Evolutionary conservation across 805 yeast genomes (phyloP).

Genomic region (Citeromyces matritensis): DNA sequence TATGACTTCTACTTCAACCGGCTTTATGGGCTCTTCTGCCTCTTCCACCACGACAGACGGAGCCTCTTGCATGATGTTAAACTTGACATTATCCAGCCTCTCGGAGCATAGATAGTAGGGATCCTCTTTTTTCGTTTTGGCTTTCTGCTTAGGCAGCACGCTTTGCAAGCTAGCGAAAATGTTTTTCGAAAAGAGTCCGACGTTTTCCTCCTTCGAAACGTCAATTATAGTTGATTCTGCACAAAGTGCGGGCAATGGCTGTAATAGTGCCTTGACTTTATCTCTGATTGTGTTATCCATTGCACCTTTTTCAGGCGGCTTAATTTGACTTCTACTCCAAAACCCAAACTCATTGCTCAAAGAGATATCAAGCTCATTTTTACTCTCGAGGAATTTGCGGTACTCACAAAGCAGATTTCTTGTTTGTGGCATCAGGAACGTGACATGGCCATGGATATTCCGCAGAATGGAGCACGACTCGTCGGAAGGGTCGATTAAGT

Average conservation of each 20-base stretch:
- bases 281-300: no score
- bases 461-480: slow-evolving; percentile 1
- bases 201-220: neutral
- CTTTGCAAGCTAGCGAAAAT: slow-evolving; percentile 10
- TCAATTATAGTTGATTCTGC: no score
- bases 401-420: neutral
- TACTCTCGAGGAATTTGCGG: neutral
- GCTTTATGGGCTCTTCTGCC: slow-evolving; percentile 4
- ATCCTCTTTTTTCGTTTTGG: slow-evolving; percentile 29
- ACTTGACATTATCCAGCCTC: slow-evolving; percentile 27
- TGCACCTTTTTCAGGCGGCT: neutral
- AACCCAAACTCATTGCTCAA: neutral
- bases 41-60: slow-evolving; percentile 5
- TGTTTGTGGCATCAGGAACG: slow-evolving; percentile 2
- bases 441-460: neutral
- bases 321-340: neutral
- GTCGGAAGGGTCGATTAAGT: neutral
- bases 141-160: slow-evolving; percentile 21
- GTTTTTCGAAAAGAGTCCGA: slow-evolving; percentile 3
- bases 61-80: slow-evolving; percentile 11
- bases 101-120: slow-evolving; percentile 33
- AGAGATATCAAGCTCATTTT: neutral
- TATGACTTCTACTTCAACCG: slow-evolving; percentile 6
- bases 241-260: no score
- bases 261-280: no score